Conservation (phyloP, 208 protist species). For the Leishmania aethiopica region DNA sequence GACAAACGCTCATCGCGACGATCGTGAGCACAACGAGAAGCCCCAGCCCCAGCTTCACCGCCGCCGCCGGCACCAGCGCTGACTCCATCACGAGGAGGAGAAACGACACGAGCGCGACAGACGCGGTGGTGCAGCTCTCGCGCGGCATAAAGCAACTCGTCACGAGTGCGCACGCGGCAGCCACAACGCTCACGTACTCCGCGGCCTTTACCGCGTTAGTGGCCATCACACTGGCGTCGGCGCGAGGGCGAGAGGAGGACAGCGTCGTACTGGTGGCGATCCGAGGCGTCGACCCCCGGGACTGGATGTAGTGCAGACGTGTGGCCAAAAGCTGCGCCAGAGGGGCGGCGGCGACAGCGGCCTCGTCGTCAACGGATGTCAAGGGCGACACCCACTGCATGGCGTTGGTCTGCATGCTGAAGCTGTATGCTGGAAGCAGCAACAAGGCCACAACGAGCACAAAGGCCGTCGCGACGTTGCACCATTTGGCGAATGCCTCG, state of each 20-base stretch:
- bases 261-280: slow-evolving; percentile 3
- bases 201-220: neutral
- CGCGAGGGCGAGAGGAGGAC: slow-evolving; percentile 12
- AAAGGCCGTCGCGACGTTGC: slow-evolving; percentile 33
- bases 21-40: slow-evolving; percentile 36
- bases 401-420: slow-evolving; percentile 42
- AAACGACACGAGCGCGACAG: slow-evolving; percentile 44
- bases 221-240: neutral
- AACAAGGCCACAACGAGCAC: slow-evolving; percentile 44
- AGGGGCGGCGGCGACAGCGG: slow-evolving; percentile 21
- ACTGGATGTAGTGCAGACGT: slow-evolving; percentile 35
- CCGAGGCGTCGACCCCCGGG: slow-evolving; percentile 1
- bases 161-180: slow-evolving; percentile 44
- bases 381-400: slow-evolving; percentile 20
- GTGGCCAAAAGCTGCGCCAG: slow-evolving; percentile 34
- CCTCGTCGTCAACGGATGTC: neutral
- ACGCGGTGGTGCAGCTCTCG: slow-evolving; percentile 31
- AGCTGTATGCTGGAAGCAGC: slow-evolving; percentile 65
- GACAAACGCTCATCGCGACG: slow-evolving; percentile 36
- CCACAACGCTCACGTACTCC: slow-evolving; percentile 44
- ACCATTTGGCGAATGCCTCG: slow-evolving; percentile 35
- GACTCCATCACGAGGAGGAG: slow-evolving; percentile 49
- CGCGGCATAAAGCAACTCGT: slow-evolving; percentile 70
- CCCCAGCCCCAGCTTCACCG: slow-evolving; percentile 48
- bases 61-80: slow-evolving; percentile 26